Conservation (phyloP, 805 yeast species). For the Monosporozyma solicola region DNA sequence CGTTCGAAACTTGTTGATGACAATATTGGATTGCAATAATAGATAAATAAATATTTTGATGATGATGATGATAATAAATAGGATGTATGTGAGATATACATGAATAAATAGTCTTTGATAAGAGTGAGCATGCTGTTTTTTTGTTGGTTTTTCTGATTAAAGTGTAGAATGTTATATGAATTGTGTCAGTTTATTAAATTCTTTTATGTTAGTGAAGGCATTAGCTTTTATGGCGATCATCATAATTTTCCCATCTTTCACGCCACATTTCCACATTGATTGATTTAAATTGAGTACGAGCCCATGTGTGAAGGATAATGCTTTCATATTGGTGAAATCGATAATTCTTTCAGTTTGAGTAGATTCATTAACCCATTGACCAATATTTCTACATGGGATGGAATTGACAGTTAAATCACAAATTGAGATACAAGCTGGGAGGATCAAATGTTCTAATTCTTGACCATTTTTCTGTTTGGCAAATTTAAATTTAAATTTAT, state of each 20-base stretch:
- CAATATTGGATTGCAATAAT: neutral
- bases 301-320: constrained; percentile 8
- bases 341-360: constrained; percentile 9
- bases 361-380: constrained; percentile 11
- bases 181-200: constrained; percentile 11
- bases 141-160: neutral
- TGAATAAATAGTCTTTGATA: neutral
- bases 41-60: neutral
- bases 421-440: constrained; percentile 17
- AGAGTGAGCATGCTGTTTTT: neutral
- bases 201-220: constrained; percentile 15
- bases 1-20: neutral
- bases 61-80: neutral
- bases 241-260: constrained; percentile 12
- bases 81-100: neutral
- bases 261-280: constrained; percentile 20
- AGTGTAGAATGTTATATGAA: constrained; percentile 10
- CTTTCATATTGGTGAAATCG: constrained; percentile 6
- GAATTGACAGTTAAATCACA: constrained; percentile 14
- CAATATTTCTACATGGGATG: constrained; percentile 11
- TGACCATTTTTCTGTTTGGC: neutral
- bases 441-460: constrained; percentile 7
- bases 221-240: constrained; percentile 17
- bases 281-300: constrained; percentile 14
- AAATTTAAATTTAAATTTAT: constrained; percentile 7